phyloP scores from a whole-genome alignment of 1,139 yeast genomes.

The Kodamaea derodonti region DNA sequence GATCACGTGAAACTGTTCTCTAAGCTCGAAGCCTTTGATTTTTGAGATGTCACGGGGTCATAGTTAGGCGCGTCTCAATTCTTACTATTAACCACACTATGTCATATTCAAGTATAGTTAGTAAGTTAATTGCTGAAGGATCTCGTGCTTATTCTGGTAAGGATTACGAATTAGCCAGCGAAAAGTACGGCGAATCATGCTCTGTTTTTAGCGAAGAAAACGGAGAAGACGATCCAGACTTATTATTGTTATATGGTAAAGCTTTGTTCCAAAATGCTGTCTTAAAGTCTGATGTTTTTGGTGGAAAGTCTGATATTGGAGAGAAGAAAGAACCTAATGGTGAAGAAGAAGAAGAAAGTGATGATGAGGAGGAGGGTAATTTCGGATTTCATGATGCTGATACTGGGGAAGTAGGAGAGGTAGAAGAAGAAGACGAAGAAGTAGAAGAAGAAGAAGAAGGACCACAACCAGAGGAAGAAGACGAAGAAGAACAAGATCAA shows the following conservation, averaged over 20 bases:
- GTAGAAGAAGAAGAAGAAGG: slow-evolving; percentile 20
- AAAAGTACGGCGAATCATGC: slow-evolving; percentile 74
- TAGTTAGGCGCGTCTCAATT: too few relatives aligned
- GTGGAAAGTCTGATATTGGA: slow-evolving; percentile 41
- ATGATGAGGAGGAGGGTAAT: slow-evolving; percentile 22
- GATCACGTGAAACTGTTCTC: too few relatives aligned
- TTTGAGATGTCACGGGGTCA: too few relatives aligned
- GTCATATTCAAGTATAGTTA: slow-evolving; percentile 32
- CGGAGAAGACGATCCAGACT: slow-evolving; percentile 63
- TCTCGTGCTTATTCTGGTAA: slow-evolving; percentile 58
- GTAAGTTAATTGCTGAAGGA: slow-evolving; percentile 52
- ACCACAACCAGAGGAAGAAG: slow-evolving; percentile 10
- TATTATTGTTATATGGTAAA: slow-evolving; percentile 73
- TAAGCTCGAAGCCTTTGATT: too few relatives aligned
- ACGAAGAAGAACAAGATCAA: slow-evolving; percentile 28
- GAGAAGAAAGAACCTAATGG: slow-evolving; percentile 17
- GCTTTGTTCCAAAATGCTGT: slow-evolving; percentile 79
- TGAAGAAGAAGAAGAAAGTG: slow-evolving; percentile 18
- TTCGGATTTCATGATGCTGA: slow-evolving; percentile 60
- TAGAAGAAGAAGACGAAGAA: slow-evolving; percentile 21
- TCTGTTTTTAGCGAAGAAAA: slow-evolving; percentile 46
- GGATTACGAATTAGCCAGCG: slow-evolving; percentile 67
- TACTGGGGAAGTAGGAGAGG: slow-evolving; percentile 21
- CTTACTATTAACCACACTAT: too few relatives aligned
- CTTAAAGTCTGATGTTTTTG: slow-evolving; percentile 73